Evolutionary conservation across 495 filamentous ascomycete species (phyloP), one percentile per base, ranked within the genome.

Genomic region (Articulospora tetracladia): DNA sequence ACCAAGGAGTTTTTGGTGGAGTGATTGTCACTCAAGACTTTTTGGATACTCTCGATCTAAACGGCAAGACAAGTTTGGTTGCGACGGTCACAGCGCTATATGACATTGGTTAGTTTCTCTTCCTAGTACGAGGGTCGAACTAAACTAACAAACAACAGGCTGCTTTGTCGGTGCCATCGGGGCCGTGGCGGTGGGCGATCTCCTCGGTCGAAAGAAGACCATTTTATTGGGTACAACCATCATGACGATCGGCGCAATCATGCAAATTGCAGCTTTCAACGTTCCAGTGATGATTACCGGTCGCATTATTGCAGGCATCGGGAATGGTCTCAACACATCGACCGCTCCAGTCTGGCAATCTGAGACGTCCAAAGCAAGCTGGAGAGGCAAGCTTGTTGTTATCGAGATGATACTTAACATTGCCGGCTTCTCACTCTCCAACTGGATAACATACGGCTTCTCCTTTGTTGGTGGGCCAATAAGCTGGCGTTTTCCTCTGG

Each of bases 331-430:
- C 59, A 87, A 88, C 57, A 86, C 82, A 0, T 76, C 84, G 1
- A 84, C 82, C 12, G 84, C 81, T 1, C 84, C 86, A 12, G 77
- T 86, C 7, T 89, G 83, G 84, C 83, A 88, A 63, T 79, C 78
- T 1, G 84, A 89, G 64, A 85, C 83, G 0, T 79, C 82, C 0
- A 79, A 83, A 58, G 75, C 77, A 0, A 74, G 75, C 53, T 83
- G 79, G 78, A 74, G 84, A 60, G 86, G 86, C 44, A 79, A 81
- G 25, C 69, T 87, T 22, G 80, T 86, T 20, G 78, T 86, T 46
- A 72, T 87, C 13, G 83, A 86, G 57, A 75, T 86, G 72, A 79
- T 80, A 23, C 69, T 84, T 70, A 86, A 86, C 60, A 82, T 86
- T 77, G 77, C 36, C 82, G 84, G 7, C 86, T 50, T 50, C 20